Evolutionary conservation across 352 stramenopile species (phyloP).

Genomic region (Globisporangium yorkense): DNA sequence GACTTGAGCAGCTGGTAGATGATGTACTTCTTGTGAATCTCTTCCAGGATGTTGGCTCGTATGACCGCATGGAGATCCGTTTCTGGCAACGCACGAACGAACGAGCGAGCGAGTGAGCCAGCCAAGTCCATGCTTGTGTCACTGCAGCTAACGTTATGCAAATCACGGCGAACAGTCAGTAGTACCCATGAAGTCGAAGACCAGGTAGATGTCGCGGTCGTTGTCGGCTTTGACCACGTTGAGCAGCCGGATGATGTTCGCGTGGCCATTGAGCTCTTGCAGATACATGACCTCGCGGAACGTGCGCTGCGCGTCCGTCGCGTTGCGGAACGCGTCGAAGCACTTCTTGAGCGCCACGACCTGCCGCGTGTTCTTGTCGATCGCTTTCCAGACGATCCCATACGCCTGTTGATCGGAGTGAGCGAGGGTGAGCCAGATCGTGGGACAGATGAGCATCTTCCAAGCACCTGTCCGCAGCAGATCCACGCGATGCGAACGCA

Average conservation of each 20-base stretch:
- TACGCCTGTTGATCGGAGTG: conserved; percentile 65
- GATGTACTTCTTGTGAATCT: conserved; percentile 97
- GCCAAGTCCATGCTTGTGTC: background rate
- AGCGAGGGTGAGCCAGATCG: conserved; percentile 2
- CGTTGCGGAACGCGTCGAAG: conserved; percentile 95
- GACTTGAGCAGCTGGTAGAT: conserved; percentile 96
- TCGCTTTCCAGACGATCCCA: conserved; percentile 96
- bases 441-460: background rate
- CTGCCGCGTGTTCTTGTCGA: conserved; percentile 88
- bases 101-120: background rate
- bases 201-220: conserved; percentile 95
- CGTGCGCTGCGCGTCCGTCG: conserved; percentile 92
- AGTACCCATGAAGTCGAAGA: conserved; percentile 95
- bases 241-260: conserved; percentile 93
- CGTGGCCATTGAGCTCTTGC: conserved; percentile 87
- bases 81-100: conserved; percentile 40
- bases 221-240: conserved; percentile 95
- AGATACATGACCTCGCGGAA: conserved; percentile 97
- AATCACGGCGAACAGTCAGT: background rate
- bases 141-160: background rate
- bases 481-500: conserved; percentile 21
- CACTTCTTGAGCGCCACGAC: conserved; percentile 96
- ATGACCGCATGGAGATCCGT: conserved; percentile 95
- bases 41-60: conserved; percentile 91
- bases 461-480: background rate